Evolutionary conservation across 2,329 filamentous ascomycete species (phyloP).

Genomic region (Coniochaeta hoffmannii): DNA sequence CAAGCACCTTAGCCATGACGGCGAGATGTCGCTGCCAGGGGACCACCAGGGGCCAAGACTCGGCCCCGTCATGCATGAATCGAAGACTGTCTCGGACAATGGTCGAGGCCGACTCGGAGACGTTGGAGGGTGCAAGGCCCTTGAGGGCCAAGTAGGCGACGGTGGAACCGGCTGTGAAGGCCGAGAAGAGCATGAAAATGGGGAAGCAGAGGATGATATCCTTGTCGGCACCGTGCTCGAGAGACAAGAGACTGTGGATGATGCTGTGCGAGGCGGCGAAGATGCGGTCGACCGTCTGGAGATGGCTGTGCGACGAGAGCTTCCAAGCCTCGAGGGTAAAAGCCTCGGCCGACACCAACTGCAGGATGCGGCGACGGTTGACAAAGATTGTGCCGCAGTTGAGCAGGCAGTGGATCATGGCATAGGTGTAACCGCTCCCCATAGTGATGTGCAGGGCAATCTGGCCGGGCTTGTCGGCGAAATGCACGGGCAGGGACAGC

Average conservation of each 20-base stretch:
- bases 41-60: constrained; percentile 51
- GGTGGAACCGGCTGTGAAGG: constrained; percentile 53
- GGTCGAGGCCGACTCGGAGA: constrained; percentile 47
- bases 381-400: constrained; percentile 56
- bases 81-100: constrained; percentile 53
- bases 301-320: constrained; percentile 38
- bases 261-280: constrained; percentile 53
- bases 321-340: constrained; percentile 50
- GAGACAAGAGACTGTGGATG: constrained; percentile 45
- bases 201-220: constrained; percentile 53
- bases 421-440: constrained; percentile 55
- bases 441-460: constrained; percentile 57
- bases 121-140: constrained; percentile 47
- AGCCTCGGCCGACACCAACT: constrained; percentile 44
- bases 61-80: constrained; percentile 50
- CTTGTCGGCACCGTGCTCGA: constrained; percentile 50
- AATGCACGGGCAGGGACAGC: constrained; percentile 48
- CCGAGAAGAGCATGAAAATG: constrained; percentile 56
- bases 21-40: constrained; percentile 54
- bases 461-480: constrained; percentile 53
- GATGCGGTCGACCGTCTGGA: constrained; percentile 45
- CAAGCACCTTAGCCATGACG: constrained; percentile 54
- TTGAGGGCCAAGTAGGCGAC: constrained; percentile 57
- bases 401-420: constrained; percentile 54
- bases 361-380: constrained; percentile 50